Percentiles rank a stretch among this genome's conserved stretches.
phyloP scores from a whole-genome alignment of 768 basidiomycete species.

The Macrolepiota albuminosa region DNA sequence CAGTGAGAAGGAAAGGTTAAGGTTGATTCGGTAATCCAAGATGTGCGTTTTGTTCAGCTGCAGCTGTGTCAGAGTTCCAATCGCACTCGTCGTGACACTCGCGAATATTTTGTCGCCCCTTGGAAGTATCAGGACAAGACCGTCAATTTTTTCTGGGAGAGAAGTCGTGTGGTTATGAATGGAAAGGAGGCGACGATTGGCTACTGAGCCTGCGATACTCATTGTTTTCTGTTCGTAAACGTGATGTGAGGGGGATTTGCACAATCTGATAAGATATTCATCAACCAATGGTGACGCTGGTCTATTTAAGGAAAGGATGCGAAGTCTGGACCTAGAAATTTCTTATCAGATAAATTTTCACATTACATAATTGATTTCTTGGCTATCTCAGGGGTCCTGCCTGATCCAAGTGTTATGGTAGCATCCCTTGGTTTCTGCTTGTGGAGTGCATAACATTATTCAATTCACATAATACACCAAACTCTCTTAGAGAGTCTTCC shows the following conservation, averaged over 20 bases:
- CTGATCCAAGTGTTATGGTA: background rate
- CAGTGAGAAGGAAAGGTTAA: constrained; percentile 12
- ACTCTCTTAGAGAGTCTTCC: constrained; percentile 10
- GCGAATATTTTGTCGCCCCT: constrained; percentile 21
- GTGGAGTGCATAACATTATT: background rate
- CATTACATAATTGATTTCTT: constrained; percentile 2
- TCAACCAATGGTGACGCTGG: background rate
- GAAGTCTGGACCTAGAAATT: background rate
- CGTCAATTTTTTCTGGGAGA: constrained; percentile 6
- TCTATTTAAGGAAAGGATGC: background rate
- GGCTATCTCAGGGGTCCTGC: background rate
- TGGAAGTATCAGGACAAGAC: constrained; percentile 23
- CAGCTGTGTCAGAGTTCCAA: constrained; percentile 15
- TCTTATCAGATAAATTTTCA: constrained; percentile 15
- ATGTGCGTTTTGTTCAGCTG: constrained; percentile 19
- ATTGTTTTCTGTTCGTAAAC: background rate
- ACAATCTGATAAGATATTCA: constrained; percentile 17
- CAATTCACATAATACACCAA: background rate
- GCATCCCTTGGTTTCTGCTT: background rate
- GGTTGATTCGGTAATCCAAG: constrained; percentile 14
- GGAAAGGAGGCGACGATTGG: constrained; percentile 19
- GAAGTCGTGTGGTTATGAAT: constrained; percentile 19
- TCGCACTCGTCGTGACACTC: constrained; percentile 3
- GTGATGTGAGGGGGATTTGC: background rate
- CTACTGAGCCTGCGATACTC: background rate